Evolutionary conservation across 140 eudicot species (phyloP).

Genomic region (Erigeron philadelphicus): DNA sequence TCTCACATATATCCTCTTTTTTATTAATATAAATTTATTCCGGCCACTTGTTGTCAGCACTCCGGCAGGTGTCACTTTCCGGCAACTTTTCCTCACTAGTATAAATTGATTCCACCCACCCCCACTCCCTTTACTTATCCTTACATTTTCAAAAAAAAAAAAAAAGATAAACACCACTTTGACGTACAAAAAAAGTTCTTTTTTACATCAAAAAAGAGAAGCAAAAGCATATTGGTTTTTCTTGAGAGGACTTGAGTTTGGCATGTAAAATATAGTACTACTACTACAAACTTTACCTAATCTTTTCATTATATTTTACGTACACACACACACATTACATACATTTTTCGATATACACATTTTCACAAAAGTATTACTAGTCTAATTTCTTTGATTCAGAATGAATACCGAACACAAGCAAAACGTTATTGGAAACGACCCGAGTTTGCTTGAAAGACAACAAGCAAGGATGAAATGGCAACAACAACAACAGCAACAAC

Average conservation of each 20-base stretch:
- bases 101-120: constrained; percentile 28
- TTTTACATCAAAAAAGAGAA: constrained; percentile 25
- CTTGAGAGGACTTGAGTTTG: constrained; percentile 32
- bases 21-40: constrained; percentile 5
- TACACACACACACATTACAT: not conserved
- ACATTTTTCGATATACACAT: too few species aligned
- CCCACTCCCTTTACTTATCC: constrained; percentile 34
- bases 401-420: constrained; percentile 21
- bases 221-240: constrained; percentile 31
- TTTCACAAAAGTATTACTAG: not conserved
- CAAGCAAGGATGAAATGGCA: constrained; percentile 44
- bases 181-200: constrained; percentile 23
- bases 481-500: constrained; percentile 35
- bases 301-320: constrained; percentile 15
- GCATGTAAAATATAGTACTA: constrained; percentile 33
- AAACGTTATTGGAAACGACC: constrained; percentile 10
- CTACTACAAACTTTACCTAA: constrained; percentile 21
- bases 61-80: constrained; percentile 15
- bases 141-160: constrained; percentile 8
- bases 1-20: constrained; percentile 34
- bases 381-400: not conserved
- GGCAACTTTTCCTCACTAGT: not conserved
- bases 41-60: constrained; percentile 16
- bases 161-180: constrained; percentile 30
- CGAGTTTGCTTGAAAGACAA: constrained; percentile 55